These are phyloP conservation scores for Pluteus cervinus DNA, from an alignment of 768 basidiomycete species.

Conservation along the genomic window DNA sequence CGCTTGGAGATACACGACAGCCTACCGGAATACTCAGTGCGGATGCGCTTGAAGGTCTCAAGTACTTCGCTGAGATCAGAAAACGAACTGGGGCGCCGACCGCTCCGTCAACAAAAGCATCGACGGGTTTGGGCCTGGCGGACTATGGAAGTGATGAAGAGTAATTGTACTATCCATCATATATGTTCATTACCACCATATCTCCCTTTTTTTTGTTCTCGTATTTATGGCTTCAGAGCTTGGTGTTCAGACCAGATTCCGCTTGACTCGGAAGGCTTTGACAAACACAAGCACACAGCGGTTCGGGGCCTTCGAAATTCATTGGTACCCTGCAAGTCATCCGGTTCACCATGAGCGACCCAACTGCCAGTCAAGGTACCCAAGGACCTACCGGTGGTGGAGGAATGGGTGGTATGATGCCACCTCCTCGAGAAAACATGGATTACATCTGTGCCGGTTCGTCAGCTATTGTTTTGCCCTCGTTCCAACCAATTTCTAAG, in stretches of 20 bases:
- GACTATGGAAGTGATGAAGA: slow-evolving; percentile 76
- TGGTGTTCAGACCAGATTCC: no score
- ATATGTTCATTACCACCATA: no score
- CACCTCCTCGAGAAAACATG: slow-evolving; percentile 55
- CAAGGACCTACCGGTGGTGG: slow-evolving; percentile 17
- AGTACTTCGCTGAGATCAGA: slow-evolving; percentile 86
- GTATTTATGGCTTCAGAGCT: no score
- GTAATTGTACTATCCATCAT: neutral
- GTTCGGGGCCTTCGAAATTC: no score
- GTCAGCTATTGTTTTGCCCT: slow-evolving; percentile 11
- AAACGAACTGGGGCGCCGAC: slow-evolving; percentile 48
- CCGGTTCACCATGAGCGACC: no score
- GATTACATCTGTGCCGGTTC: slow-evolving; percentile 85
- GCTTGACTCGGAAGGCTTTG: no score
- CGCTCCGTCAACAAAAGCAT: slow-evolving; percentile 19
- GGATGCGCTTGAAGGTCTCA: slow-evolving; percentile 85
- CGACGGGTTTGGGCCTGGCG: slow-evolving; percentile 53
- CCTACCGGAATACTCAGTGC: slow-evolving; percentile 64
- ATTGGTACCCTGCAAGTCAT: no score
- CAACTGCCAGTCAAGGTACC: no score
- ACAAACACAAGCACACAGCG: no score
- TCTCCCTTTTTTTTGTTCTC: no score
- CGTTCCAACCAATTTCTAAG: slow-evolving; percentile 5
- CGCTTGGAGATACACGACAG: slow-evolving; percentile 22
- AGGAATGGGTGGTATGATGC: slow-evolving; percentile 22